Evolutionary conservation across 129 eudicot species (phyloP), one percentile per base, ranked within the genome.

Genomic region (Erigeron canadensis): DNA sequence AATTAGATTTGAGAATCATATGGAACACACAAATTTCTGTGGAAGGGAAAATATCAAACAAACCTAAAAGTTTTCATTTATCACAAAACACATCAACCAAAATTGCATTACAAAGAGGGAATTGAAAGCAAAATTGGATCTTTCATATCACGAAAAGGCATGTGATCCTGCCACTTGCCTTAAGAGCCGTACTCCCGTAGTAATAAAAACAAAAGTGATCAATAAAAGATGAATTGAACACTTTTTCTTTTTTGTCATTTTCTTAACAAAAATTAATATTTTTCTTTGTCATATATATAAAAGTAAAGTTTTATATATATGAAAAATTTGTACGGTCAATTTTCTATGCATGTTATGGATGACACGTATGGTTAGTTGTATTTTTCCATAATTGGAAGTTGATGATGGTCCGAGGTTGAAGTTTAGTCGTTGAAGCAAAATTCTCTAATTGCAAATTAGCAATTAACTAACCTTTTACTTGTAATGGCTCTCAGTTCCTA

Each of bases 61-160:
- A 75, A 44, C 17, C 7, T 13, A 40, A 64, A 51, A 0, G 34
- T 16, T 69, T 5, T 3, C 28, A 69, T 39, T 38, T 46, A 4
- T 76, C n/a, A 21, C n/a, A 47, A 22, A 22, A 64, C 23, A 6
- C 6, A 16, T 28, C 23, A 41, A 70, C 34, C 34, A 7, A 19
- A 70, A 43, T 77, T 70, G 67, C 63, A 51, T 18, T 59, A 7
- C 56, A 44, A 70, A 63, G 11, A 63, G 23, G 65, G 69, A 77
- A 22, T 23, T 7, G 4, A 41, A 70, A 61, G 42, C 76, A 69
- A 70, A 70, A 70, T 69, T 77, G 71, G 81, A 77, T 77, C 65
- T 63, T 77, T 70, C 65, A 18, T 70, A 23, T 40, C 76, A 54
- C 72, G 50, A 78, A 78, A 77, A 78, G 81, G 45, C 81, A 63